Evolutionary conservation across 2,329 filamentous ascomycete species (phyloP).

Genomic region (Aureobasidium zeae): DNA sequence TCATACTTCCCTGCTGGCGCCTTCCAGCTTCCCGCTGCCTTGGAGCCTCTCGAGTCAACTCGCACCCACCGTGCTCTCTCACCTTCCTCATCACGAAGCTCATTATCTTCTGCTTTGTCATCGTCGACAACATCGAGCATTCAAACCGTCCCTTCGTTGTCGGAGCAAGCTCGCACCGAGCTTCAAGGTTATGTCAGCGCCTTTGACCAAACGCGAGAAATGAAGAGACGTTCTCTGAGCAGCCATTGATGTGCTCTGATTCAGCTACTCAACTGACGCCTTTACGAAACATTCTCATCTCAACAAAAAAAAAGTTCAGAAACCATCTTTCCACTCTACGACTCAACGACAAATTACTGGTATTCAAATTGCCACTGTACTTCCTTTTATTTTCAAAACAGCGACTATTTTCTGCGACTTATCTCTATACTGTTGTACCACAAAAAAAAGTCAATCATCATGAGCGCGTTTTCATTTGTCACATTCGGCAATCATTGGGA

Average conservation of each 20-base stretch:
- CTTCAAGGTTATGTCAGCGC: conserved; percentile 78
- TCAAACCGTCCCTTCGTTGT: too few relatives aligned
- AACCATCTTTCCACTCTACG: conserved; percentile 4
- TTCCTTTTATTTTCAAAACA: not conserved
- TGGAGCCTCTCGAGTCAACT: conserved; percentile 23
- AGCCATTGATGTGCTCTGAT: conserved; percentile 5
- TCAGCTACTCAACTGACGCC: conserved; percentile 16
- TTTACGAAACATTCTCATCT: conserved; percentile 13
- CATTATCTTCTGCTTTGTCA: too few relatives aligned
- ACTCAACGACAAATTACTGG: conserved; percentile 10
- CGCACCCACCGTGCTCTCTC: conserved; percentile 29
- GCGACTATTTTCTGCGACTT: conserved; percentile 1
- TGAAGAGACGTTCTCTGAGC: conserved; percentile 32
- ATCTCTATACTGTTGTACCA: conserved; percentile 11
- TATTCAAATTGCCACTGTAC: not conserved
- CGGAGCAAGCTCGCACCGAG: conserved; percentile 68
- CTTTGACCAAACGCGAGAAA: conserved; percentile 71
- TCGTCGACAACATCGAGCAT: conserved; percentile 55
- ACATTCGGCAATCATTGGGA: not conserved
- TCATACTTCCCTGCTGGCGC: conserved; percentile 21
- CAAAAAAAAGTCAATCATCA: conserved; percentile 10
- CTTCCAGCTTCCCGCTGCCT: conserved; percentile 57
- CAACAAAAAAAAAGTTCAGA: not conserved
- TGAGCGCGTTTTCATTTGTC: conserved; percentile 7
- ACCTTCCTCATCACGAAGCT: conserved; percentile 70